phyloP scores from a whole-genome alignment of 345 rosid genomes.

The Tarenaya hassleriana region DNA sequence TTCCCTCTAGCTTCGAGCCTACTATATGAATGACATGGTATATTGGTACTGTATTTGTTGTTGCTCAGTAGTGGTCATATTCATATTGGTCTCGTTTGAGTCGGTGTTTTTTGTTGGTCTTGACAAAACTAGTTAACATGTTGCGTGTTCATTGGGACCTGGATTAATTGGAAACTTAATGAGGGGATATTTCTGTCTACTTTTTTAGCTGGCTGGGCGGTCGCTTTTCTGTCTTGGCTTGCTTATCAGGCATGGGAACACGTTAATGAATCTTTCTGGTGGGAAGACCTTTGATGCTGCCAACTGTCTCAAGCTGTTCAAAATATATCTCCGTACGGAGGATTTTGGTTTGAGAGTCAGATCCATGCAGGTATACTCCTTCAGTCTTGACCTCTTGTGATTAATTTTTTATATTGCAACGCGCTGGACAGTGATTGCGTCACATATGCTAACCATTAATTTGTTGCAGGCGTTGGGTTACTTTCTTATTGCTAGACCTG shows the following conservation, averaged over 20 bases:
- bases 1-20: slow-evolving; percentile 12
- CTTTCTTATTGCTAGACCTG: slow-evolving; percentile 89
- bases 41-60: not conserved
- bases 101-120: slow-evolving; percentile 12
- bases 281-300: slow-evolving; percentile 48
- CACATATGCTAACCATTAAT: slow-evolving; percentile 15
- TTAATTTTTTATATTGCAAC: slow-evolving; percentile 12
- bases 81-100: slow-evolving; percentile 7
- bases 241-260: slow-evolving; percentile 89
- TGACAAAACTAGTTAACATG: slow-evolving; percentile 7
- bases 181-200: slow-evolving; percentile 14
- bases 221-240: slow-evolving; percentile 95
- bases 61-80: slow-evolving; percentile 5
- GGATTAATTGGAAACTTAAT: slow-evolving; percentile 10
- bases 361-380: slow-evolving; percentile 74
- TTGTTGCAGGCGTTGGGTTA: slow-evolving; percentile 84
- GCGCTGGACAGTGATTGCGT: slow-evolving; percentile 16
- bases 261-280: slow-evolving; percentile 49
- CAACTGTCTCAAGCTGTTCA: slow-evolving; percentile 62
- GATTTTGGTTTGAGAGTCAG: slow-evolving; percentile 80
- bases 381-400: slow-evolving; percentile 1
- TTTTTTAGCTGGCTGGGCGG: slow-evolving; percentile 76
- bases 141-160: not conserved
- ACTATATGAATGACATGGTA: not conserved
- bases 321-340: slow-evolving; percentile 65